Base-by-base conservation (phyloP, 805 yeast species). In the Torulaspora microellipsoides region DNA sequence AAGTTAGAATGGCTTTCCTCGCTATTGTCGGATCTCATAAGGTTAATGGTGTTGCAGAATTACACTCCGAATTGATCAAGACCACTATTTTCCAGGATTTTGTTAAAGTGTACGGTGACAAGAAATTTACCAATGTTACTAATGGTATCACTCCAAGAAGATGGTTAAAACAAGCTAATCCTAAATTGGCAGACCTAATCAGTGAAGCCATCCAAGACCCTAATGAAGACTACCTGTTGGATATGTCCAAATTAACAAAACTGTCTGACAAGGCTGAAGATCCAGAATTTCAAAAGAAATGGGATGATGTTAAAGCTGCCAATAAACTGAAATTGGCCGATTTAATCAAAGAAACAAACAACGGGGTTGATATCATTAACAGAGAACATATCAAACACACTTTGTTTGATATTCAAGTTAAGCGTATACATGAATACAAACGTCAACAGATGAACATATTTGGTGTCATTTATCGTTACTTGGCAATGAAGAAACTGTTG, bases 61-160 rank as follows among this genome's bases (percentile, higher is more conserved):
- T 89, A 58, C 97, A 89, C 68, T 87, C 96, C 25, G 95, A 89
- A 63, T 76, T 89, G 63, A 85, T 89, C 65, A 84, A 78, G 65
- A 85, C 93, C 27, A 87, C 96, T 4, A 85, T 89, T 54, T 89
- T 89, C 70, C 82, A 82, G 64, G 96, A 90, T 67, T 89, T 89
- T 62, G 97, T 89, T 43, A 76, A 75, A 49, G 75, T 89, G 30
- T 89, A 78, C 56, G 97, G 97, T 38, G 59, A 73, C 15, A 86
- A 85, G 50, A 86, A 85, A 67, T 89, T 89, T 67, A 85, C 86
- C 40, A 89, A 89, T 58, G 96, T 89, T 48, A 89, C 97, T 38
- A 89, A 89, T 65, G 97, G 97, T 69, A 81, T 89, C 60, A 89
- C 97, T 2, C 96, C 96, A 55, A 81, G 97, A 75, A 82, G 97